A percentile compares a stretch with the other conserved stretches of the same genome.
Conservation (phyloP, 306 rosid genomes). For the Pyrus communis region DNA sequence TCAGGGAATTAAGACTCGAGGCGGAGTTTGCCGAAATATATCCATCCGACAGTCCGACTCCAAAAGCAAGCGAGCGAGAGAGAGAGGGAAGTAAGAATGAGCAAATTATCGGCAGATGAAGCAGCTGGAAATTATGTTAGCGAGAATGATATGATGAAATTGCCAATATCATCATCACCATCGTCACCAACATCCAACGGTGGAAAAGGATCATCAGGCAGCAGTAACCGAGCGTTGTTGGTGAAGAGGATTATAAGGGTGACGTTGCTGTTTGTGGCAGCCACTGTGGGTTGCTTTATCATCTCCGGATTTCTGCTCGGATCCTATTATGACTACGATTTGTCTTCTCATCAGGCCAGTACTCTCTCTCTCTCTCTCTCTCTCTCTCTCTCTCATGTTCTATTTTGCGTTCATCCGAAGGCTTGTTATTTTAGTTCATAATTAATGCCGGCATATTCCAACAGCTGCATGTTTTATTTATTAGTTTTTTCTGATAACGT, state of each 20-base stretch:
- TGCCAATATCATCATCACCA: not conserved
- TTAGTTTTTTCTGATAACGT: too few relatives aligned
- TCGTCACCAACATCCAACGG: not conserved
- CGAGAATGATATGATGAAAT: not conserved
- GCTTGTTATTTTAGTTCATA: not conserved
- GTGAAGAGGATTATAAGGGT: slow-evolving; percentile 5
- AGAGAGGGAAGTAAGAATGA: not conserved
- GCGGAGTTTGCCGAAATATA: not conserved
- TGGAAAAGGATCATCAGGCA: not conserved
- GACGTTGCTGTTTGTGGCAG: slow-evolving; percentile 20
- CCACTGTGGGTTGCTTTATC: slow-evolving; percentile 22
- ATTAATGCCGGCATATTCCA: not conserved
- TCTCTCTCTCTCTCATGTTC: not conserved
- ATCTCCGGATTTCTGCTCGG: slow-evolving; percentile 24
- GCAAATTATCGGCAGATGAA: not conserved
- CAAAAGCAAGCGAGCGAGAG: too few relatives aligned
- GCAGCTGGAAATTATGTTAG: not conserved
- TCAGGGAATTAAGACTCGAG: not conserved
- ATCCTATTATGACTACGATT: slow-evolving; percentile 6
- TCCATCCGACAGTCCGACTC: too few relatives aligned
- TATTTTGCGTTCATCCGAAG: not conserved
- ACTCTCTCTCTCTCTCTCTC: not conserved
- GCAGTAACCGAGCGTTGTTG: not conserved
- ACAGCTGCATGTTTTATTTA: not conserved
- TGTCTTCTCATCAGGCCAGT: slow-evolving; percentile 14